Evolutionary conservation across 2,329 filamentous ascomycete genomes (phyloP), one percentile per base, ranked within the genome.

Genomic region (Colletotrichum agaves): DNA sequence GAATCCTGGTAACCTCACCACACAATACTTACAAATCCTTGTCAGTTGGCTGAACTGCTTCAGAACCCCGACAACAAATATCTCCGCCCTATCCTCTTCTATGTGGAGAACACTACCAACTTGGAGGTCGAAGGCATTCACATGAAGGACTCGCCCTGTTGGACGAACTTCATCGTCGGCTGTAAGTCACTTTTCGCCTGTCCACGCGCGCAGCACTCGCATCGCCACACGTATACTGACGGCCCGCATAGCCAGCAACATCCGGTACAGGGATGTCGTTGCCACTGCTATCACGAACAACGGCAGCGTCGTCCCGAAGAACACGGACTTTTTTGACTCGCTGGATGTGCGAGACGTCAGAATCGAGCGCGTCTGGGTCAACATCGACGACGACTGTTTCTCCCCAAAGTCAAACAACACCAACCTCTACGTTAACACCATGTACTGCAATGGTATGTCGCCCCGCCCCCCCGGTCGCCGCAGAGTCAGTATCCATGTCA

Each of bases 291-390:
- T 81, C 17, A 88, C 85, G 17, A 80, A 80, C 55, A 81, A 82
- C 10, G 74, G 76, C 5, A 77, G 79, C 49, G 73, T 78, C 7
- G 77, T 83, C 1, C 85, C 87, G 4, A 87, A 87, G 73, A 90
- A 90, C 74, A 88, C 86, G 0, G 87, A 90, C 69, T 88, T 88
- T 46, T 88, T 89, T 75, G 87, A 90, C 77, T 85, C 85, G 0
- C 79, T 86, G 61, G 88, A 88, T 61, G 83, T 87, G 35, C 82
- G 87, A 58, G 82, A 82, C 0, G 74, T 90, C 7, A 83, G 76
- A 0, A 83, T 88, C 17, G 82, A 82, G 63, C 81, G 84, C 27
- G 78, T 81, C 2, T 83, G 81, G 74, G 81, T 87, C 23, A 83
- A 87, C 60, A 84, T 85, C 46, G 85, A 84, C n/a, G 85, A 88